Percentiles rank a stretch among this genome's conserved stretches.
Conservation (phyloP, 164 flowering plant genomes). For the Nymphaea thermarum region DNA sequence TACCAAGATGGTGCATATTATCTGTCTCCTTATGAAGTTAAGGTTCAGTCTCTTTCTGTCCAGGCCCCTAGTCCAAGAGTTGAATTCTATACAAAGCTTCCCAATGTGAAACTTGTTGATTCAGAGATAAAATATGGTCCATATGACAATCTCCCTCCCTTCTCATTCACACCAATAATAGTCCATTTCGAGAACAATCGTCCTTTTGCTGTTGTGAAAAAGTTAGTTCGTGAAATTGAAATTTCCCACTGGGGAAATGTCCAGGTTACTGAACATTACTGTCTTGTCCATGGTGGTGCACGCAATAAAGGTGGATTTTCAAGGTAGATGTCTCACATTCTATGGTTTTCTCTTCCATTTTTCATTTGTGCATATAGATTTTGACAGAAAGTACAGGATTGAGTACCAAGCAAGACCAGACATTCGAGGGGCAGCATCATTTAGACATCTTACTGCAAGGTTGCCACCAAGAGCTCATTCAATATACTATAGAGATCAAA, state of each 20-base stretch:
- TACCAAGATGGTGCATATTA: constrained; percentile 70
- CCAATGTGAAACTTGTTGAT: constrained; percentile 51
- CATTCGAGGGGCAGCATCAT: constrained; percentile 66
- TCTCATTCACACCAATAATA: constrained; percentile 51
- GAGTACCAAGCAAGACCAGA: constrained; percentile 71
- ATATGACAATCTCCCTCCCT: constrained; percentile 56
- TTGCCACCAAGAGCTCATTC: constrained; percentile 94
- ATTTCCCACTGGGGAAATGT: constrained; percentile 96
- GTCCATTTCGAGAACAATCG: constrained; percentile 66
- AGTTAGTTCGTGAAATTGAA: constrained; percentile 80
- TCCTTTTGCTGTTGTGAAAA: constrained; percentile 74
- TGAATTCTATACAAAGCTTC: constrained; percentile 73
- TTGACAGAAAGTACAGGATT: constrained; percentile 32
- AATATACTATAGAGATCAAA: constrained; percentile 84
- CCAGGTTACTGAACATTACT: constrained; percentile 80
- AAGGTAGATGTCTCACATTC: constrained; percentile 32
- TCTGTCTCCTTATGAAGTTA: constrained; percentile 72
- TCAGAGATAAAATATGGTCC: constrained; percentile 92
- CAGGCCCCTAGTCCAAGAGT: constrained; percentile 60
- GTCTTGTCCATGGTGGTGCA: constrained; percentile 79
- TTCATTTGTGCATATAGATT: neutral
- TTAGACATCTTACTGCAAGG: constrained; percentile 59
- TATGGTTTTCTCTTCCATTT: neutral
- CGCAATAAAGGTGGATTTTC: constrained; percentile 79
- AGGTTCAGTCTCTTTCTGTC: constrained; percentile 53